Evolutionary conservation across 768 basidiomycete species (phyloP).

Genomic region (Boletus huronensis): DNA sequence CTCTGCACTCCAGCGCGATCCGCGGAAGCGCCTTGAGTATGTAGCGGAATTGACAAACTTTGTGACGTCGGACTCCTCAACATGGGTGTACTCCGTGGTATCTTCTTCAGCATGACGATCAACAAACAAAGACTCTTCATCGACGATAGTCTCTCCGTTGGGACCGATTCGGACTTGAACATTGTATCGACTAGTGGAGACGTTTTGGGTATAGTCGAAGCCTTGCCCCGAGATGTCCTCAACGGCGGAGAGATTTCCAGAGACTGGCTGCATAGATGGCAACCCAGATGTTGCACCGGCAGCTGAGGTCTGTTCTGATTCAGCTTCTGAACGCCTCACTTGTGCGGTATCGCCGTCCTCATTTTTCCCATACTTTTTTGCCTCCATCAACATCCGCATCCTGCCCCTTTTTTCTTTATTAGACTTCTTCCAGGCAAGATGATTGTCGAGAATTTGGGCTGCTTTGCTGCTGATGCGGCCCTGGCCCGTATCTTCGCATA

Average conservation of each 20-base stretch:
- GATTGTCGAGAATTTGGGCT: slow-evolving; percentile 64
- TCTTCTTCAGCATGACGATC: slow-evolving; percentile 69
- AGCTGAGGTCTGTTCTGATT: slow-evolving; percentile 3
- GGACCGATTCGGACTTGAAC: slow-evolving; percentile 86
- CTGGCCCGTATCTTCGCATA: slow-evolving; percentile 75
- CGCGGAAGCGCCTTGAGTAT: slow-evolving; percentile 76
- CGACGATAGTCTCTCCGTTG: slow-evolving; percentile 82
- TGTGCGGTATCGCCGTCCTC: slow-evolving; percentile 42
- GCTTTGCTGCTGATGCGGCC: slow-evolving; percentile 80
- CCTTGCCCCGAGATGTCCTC: slow-evolving; percentile 51
- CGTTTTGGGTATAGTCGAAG: slow-evolving; percentile 66
- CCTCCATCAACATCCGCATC: slow-evolving; percentile 62
- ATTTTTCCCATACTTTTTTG: slow-evolving; percentile 68
- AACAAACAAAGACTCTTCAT: slow-evolving; percentile 80
- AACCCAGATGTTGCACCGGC: slow-evolving; percentile 4
- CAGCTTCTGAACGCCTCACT: slow-evolving; percentile 7
- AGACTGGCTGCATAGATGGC: slow-evolving; percentile 15
- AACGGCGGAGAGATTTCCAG: slow-evolving; percentile 16
- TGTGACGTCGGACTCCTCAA: slow-evolving; percentile 77
- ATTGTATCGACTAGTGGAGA: slow-evolving; percentile 70
- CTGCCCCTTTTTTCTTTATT: slow-evolving; percentile 64
- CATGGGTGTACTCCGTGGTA: slow-evolving; percentile 68
- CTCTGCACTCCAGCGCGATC: slow-evolving; percentile 83
- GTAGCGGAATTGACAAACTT: slow-evolving; percentile 85
- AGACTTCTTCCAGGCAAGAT: slow-evolving; percentile 66